phyloP scores from a whole-genome alignment of 2,329 filamentous ascomycete species.

The Magnaporthiopsis incrustans region DNA sequence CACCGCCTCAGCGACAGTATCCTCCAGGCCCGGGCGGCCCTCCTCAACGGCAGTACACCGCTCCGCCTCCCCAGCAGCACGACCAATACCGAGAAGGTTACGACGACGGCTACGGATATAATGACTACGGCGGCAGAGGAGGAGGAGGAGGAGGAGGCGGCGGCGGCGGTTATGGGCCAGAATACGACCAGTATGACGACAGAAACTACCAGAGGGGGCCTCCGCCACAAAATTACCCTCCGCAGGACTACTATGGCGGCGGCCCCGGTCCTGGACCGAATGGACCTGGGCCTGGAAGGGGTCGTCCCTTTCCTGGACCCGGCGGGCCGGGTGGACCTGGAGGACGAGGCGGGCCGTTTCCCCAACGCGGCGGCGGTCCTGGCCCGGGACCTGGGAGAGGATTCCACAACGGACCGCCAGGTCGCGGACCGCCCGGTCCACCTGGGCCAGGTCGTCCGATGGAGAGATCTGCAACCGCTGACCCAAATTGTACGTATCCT shows the following conservation, averaged over 20 bases:
- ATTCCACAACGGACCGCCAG: constrained; percentile 23
- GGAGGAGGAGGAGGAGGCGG: constrained; percentile 14
- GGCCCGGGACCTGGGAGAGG: constrained; percentile 25
- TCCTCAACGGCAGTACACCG: constrained; percentile 24
- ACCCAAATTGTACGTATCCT: constrained; percentile 30
- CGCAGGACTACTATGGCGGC: constrained; percentile 37
- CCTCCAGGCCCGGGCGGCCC: constrained; percentile 20
- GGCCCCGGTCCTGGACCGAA: constrained; percentile 15
- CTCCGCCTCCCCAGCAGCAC: constrained; percentile 29
- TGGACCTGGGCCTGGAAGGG: constrained; percentile 25
- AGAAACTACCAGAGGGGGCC: constrained; percentile 30
- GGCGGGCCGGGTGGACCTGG: constrained; percentile 28
- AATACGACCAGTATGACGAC: constrained; percentile 30
- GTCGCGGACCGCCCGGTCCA: constrained; percentile 23
- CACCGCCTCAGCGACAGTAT: constrained; percentile 29
- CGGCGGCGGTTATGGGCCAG: constrained; percentile 17
- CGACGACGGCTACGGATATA: constrained; percentile 31
- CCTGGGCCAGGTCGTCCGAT: constrained; percentile 25
- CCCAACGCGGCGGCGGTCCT: constrained; percentile 26
- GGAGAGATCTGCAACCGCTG: constrained; percentile 29
- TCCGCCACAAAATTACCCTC: constrained; percentile 31
- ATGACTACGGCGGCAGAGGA: constrained; percentile 29
- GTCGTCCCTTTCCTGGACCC: constrained; percentile 27
- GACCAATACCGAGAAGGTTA: constrained; percentile 39
- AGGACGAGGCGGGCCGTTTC: constrained; percentile 27